Evolutionary conservation across 345 rosid genomes (phyloP), one percentile per base, ranked within the genome.

Genomic region (Durio zibethinus): DNA sequence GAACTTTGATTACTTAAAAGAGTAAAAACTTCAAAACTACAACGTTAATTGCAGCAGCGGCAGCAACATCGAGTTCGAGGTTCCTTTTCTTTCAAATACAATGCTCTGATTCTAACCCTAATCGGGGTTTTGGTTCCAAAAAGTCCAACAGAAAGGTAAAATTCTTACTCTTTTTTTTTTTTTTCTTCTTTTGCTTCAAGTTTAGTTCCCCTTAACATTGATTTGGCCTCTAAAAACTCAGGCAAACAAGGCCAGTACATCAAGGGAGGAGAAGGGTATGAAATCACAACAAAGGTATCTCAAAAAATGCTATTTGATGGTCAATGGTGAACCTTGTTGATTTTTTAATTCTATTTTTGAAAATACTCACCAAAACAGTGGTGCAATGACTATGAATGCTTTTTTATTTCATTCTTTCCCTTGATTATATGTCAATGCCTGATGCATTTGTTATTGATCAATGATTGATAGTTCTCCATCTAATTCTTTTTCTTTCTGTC

Each of bases 91-190:
- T 75, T 75, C 70, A 36, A n/a, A 72, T 87, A 33, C 75, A 71
- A 4, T 87, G 92, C 83, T 86, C 86, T 43, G 80, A 79, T 77
- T 81, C 87, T 18, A 82, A 83, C n/a, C 71, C 81, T 0, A 43
- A 56, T 64, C 87, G 89, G 7, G 90, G 90, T 40, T 90, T 90
- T 72, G 91, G 89, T 35, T 16, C 86, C 76, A 80, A 79, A 70
- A 75, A 73, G 14, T 63, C 74, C 42, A 75, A 25, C 7, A 74
- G 43, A 76, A 62, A 59, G 27, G 72, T 61, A 7, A 29, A 38
- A 11, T 70, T 36, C 14, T 9, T 16, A 9, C 45, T 12, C 29
- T 15, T 21, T 4, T 43, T n/a, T 48, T 48, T 48, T 16, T 4
- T 14, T 12, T 14, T 14, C 6, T 2, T 1, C 7, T 40, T 60